Conservation (phyloP, 768 basidiomycete genomes). For the Tephrocybe sp. region DNA sequence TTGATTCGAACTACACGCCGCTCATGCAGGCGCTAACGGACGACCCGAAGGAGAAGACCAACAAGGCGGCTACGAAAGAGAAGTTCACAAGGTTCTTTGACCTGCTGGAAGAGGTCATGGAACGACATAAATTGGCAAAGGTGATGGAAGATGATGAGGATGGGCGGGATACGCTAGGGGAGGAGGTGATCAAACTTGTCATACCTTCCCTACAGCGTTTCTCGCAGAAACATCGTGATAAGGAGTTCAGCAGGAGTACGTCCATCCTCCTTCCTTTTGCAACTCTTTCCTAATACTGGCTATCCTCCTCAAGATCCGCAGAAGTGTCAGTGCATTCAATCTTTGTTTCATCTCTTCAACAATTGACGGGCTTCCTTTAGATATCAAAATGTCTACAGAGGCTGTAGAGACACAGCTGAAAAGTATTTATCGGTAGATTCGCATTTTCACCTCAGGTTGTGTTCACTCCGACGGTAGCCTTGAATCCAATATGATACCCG, state of each 20-base stretch:
- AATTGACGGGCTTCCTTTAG: constrained; percentile 33
- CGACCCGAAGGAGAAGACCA: constrained; percentile 58
- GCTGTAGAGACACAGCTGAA: constrained; percentile 71
- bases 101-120: constrained; percentile 72
- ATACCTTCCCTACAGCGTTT: constrained; percentile 74
- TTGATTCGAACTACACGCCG: constrained; percentile 78
- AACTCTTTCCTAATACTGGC: neutral
- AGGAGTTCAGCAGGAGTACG: constrained; percentile 84
- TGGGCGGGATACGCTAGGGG: constrained; percentile 54
- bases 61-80: constrained; percentile 69
- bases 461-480: neutral
- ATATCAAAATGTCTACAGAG: constrained; percentile 75
- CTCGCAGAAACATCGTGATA: constrained; percentile 70
- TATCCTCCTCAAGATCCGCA: constrained; percentile 51
- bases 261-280: constrained; percentile 10
- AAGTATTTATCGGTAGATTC: constrained; percentile 47
- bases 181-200: constrained; percentile 76
- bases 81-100: constrained; percentile 83
- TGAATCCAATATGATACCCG: no score
- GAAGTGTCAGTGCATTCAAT: constrained; percentile 51
- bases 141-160: constrained; percentile 72
- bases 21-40: constrained; percentile 67
- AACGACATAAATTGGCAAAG: constrained; percentile 66
- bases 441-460: neutral
- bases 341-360: neutral